Evolutionary conservation across 2,329 filamentous ascomycete genomes (phyloP), one percentile per base, ranked within the genome.

Genomic region (Colletotrichum somersetense): DNA sequence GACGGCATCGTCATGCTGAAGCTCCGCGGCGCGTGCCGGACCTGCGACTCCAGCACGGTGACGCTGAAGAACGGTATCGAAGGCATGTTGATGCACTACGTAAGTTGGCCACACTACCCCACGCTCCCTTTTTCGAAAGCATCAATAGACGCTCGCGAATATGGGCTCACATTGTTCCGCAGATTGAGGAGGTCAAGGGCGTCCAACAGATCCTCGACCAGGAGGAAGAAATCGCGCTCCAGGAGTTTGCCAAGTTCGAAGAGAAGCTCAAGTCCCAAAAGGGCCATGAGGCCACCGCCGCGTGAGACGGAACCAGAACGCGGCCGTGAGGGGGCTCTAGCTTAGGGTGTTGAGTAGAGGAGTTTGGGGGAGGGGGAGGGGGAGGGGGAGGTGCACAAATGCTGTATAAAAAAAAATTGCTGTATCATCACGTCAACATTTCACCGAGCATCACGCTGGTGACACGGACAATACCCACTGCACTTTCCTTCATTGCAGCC

Each of bases 41-140:
- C 96, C 26, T 99, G 96, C 81, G 96, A 98, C 81, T 97, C 94
- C 57, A 98, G 95, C 81, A 98, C 96, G 0, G 95, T 98, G 46
- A 99, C 96, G 40, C 83, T 99, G 76, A 97, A 97, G 87, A 98
- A 97, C 80, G 96, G 96, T 8, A 99, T 99, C 76, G 96, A 99
- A 87, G 94, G 93, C 75, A 98, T 99, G 96, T 82, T 98, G 80
- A 98, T 97, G 94, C 94, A 96, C 81, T 96, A 96, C 82, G 93
- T 95, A 82, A 89, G 92, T 90, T 57, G 48, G 46, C 52, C 30
- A 30, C 30, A 30, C 3, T 30, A 65, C 56, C 26, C 11, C 30
- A 12, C 40, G 14, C 5, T 14, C 44, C 35, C 40, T 33, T 35
- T 30, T 33, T 46, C 23, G 20, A 18, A n/a, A n/a, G 30, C 5